phyloP scores from a whole-genome alignment of 108 stramenopile species.

The Bacterosira constricta region DNA sequence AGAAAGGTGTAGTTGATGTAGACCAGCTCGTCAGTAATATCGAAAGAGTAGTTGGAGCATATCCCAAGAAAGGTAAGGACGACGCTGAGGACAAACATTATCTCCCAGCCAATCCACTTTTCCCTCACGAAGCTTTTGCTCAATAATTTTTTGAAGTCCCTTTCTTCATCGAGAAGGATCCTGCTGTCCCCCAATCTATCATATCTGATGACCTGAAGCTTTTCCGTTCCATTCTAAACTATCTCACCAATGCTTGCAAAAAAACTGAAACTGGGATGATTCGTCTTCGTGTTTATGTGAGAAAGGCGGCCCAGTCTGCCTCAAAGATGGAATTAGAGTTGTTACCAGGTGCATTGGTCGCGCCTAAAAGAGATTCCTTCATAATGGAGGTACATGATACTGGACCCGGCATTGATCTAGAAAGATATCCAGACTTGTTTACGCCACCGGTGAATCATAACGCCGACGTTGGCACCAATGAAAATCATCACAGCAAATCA shows the following conservation, averaged over 20 bases:
- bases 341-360: constrained; percentile 19
- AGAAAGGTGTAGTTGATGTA: constrained; percentile 36
- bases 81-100: no score
- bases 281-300: constrained; percentile 49
- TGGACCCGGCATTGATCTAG: constrained; percentile 59
- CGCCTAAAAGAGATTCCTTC: constrained; percentile 35
- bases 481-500: constrained; percentile 12
- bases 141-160: no score
- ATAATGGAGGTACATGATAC: constrained; percentile 75
- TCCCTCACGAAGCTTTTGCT: no score
- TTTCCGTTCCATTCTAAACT: constrained; percentile 73
- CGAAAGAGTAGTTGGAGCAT: constrained; percentile 56
- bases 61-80: no score
- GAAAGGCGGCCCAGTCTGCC: constrained; percentile 9
- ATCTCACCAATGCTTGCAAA: constrained; percentile 74
- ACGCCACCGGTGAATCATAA: no score
- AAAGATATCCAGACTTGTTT: constrained; percentile 62
- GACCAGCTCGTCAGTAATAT: constrained; percentile 51
- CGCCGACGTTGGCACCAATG: neutral
- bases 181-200: constrained; percentile 44
- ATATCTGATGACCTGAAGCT: constrained; percentile 70
- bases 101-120: no score
- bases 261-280: constrained; percentile 64
- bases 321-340: constrained; percentile 19
- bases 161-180: constrained; percentile 51